Evolutionary conservation across 2,329 filamentous ascomycete genomes (phyloP), one percentile per base, ranked within the genome.

Genomic region (Anthostomella pinea): DNA sequence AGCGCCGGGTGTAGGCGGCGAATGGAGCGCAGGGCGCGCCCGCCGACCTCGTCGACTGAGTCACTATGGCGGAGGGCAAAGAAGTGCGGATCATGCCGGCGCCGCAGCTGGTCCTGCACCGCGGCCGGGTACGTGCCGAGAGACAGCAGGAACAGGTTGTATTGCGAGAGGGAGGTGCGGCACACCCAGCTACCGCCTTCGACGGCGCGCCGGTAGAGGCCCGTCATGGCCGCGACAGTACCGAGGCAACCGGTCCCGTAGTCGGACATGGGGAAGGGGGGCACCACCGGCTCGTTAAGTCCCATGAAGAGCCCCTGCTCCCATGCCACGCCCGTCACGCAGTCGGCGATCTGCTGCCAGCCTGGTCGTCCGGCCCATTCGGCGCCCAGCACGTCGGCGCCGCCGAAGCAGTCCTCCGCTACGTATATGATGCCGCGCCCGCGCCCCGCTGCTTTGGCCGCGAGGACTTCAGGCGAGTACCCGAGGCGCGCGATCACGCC

Each of bases 361-460:
- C 83, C 83, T 5, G 80, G 75, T 3, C 82, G 69, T 6, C 64
- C 60, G 1, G 75, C 71, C 82, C 81, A 86, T 40, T 81, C 77
- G 13, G 69, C 52, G 5, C 48, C 54, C 24, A 35, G 43, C 17
- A 49, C 35, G 16, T 73, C 76, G 19, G 72, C 64, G 21, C 75
- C 79, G 1, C 83, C 83, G 48, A 86, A 87, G 56, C 83, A 87
- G 55, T 87, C 81, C 57, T 87, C 83, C 21, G 76, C 73, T 6
- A 85, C 79, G 50, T 85, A 84, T 6, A 87, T 70, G 21, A 82
- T 74, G 2, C 82, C 83, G 52, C 73, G 78, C 3, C 75, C 71
- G 13, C 81, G 69, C 39, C 67, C 60, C 38, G 69, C 63, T 1
- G 75, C 75, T 21, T 81, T 54, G 5, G 71, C 62, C 0, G 71